These are phyloP conservation scores for Rhodotorula sp. DNA, from an alignment of 1,284 basidiomycete genomes.

Conservation along the genomic window DNA sequence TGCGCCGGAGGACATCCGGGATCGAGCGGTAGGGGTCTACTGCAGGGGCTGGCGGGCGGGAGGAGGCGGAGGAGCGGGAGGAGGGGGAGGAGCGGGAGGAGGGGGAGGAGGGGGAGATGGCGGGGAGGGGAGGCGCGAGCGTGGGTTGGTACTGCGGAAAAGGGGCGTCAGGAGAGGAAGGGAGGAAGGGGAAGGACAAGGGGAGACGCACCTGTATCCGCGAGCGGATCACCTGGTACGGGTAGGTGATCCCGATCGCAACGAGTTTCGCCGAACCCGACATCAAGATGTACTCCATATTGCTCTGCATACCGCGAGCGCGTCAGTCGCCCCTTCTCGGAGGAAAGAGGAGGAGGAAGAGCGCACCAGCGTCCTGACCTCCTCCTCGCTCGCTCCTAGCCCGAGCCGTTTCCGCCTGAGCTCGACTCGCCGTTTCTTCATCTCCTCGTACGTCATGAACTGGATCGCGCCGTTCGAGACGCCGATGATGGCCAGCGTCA, in stretches of 20 bases:
- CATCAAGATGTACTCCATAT: constrained; percentile 87
- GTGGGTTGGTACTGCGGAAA: constrained; percentile 7
- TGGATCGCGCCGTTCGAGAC: constrained; percentile 95
- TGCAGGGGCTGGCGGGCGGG: constrained; percentile 61
- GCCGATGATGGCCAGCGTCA: constrained; percentile 83
- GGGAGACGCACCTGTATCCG: constrained; percentile 74
- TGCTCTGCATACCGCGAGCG: constrained; percentile 63
- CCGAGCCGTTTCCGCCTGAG: constrained; percentile 62
- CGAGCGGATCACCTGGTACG: constrained; percentile 95
- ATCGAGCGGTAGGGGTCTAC: constrained; percentile 69
- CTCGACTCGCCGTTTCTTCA: constrained; percentile 78
- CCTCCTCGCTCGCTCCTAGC: constrained; percentile 52
- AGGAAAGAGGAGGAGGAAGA: background rate
- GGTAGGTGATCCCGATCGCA: constrained; percentile 86
- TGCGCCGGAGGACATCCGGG: constrained; percentile 72
- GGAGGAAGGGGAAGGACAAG: background rate
- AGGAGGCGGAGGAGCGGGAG: background rate
- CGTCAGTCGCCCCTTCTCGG: background rate
- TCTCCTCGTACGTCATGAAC: constrained; percentile 94
- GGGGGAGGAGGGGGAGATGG: background rate
- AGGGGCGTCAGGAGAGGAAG: background rate
- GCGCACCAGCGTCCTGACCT: constrained; percentile 80
- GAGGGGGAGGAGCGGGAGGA: background rate
- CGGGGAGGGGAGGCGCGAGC: background rate
- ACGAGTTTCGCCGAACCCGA: constrained; percentile 86